Conservation (phyloP, 2,329 filamentous ascomycete species). For the Metarhizium brunneum region DNA sequence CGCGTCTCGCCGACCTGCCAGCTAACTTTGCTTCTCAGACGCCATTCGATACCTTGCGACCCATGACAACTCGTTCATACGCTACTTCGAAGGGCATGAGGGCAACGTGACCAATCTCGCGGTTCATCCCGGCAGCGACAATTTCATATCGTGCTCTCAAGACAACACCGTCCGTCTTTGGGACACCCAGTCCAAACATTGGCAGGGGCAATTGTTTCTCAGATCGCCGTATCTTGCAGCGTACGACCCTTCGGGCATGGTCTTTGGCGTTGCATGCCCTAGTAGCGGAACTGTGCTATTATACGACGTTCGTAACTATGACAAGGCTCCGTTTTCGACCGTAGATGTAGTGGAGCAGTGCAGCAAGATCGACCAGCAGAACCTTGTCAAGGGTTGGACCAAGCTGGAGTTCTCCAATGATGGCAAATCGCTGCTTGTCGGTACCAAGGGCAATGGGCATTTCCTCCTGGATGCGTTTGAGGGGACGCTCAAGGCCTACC, state of each 20-base stretch:
- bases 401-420: constrained; percentile 95
- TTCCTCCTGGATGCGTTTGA: constrained; percentile 92
- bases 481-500: constrained; percentile 66
- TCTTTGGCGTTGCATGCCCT: constrained; percentile 84
- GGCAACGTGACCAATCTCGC: constrained; percentile 73
- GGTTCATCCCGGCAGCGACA: constrained; percentile 78
- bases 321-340: constrained; percentile 78
- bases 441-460: constrained; percentile 76
- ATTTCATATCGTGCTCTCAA: constrained; percentile 83
- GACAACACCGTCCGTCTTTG: constrained; percentile 90
- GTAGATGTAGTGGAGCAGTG: constrained; percentile 66
- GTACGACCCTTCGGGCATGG: constrained; percentile 84
- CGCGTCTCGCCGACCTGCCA: not conserved
- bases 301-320: constrained; percentile 89
- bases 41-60: constrained; percentile 80
- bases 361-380: constrained; percentile 41
- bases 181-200: constrained; percentile 74
- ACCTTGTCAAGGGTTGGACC: constrained; percentile 67
- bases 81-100: constrained; percentile 91
- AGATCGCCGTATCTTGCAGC: constrained; percentile 74
- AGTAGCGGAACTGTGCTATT: constrained; percentile 71
- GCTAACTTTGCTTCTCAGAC: constrained; percentile 36
- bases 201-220: constrained; percentile 71
- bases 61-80: constrained; percentile 92
- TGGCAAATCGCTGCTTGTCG: constrained; percentile 75